Base-by-base conservation (phyloP, 345 rosid genomes). In the Pelargonium nanum region DNA sequence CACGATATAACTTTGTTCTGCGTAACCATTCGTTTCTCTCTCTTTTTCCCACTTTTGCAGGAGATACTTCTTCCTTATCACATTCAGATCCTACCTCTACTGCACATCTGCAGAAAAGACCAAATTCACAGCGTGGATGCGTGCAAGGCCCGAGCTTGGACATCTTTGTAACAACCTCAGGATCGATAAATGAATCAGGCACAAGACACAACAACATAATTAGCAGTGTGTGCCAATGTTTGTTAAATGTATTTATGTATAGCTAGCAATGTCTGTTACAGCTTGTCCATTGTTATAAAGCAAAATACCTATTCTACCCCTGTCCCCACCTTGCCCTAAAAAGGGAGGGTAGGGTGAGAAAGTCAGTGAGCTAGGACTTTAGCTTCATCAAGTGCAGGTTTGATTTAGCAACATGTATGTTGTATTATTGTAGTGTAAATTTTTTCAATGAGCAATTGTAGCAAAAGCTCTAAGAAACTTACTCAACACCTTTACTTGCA, bases 91-190 rank as follows among this genome's bases (percentile, higher is more conserved):
- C 9, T 92, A 87, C 66, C 95, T 92, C 7, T 85, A 92, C 70
- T 67, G 85, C 81, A 61, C 84, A 0, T 75, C 81, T 7, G 81
- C 88, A 15, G 70, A 70, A 1, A 86, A 83, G 75, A 78, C 77
- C 66, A 61, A 62, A 22, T 92, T 92, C 69, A 19, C 75, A 44
- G 69, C 81, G 19, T 92, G 98, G 98, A 84, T 89, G 91, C 68
- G 79, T 19, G 83, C 88, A 1, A 84, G 97, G 57, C 98, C 98
- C 7, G 98, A 92, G 69, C 93, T 92, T 24, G 89, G 95, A 62
- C 85, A 89, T 79, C 94, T 92, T 55, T 87, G 91, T 76, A 82
- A 83, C 65, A 84, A 84, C 66, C 87, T 92, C 57, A 84, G 91
- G 70, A 87, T 92, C 53, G 91, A 87, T 63, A 82, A 83, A 68